These are phyloP conservation scores for Pseudogymnoascus sp. DNA, from an alignment of 2,329 filamentous ascomycete species.

Conservation along the genomic window DNA sequence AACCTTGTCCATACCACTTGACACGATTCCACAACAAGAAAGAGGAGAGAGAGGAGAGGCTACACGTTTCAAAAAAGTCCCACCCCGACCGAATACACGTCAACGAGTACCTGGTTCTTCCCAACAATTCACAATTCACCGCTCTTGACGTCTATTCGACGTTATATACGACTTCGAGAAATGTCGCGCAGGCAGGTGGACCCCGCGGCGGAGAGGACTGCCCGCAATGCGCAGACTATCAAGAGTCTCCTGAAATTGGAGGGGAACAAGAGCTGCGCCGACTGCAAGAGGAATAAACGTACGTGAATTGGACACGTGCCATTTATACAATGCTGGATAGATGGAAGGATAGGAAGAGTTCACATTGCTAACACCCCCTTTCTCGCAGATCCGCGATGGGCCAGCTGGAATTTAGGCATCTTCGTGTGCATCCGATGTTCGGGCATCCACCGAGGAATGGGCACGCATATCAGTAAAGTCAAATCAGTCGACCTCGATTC, in stretches of 20 bases:
- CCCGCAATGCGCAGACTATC: constrained; percentile 87
- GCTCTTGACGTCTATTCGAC: neutral
- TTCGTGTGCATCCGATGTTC: constrained; percentile 98
- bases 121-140: neutral
- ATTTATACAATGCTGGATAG: neutral
- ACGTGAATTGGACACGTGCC: constrained; percentile 26
- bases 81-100: neutral
- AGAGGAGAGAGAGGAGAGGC: neutral
- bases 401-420: constrained; percentile 95
- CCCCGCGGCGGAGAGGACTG: constrained; percentile 75
- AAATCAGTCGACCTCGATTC: constrained; percentile 97
- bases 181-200: constrained; percentile 77
- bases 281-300: constrained; percentile 99
- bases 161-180: neutral
- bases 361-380: constrained; percentile 18
- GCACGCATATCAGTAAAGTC: constrained; percentile 94
- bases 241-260: constrained; percentile 93
- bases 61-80: neutral
- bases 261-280: constrained; percentile 90
- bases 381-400: constrained; percentile 85
- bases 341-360: neutral
- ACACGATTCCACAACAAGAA: constrained; percentile 1
- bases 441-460: constrained; percentile 97
- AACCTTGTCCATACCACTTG: constrained; percentile 1
- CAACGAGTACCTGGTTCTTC: neutral